phyloP scores from a whole-genome alignment of 768 basidiomycete genomes.

The Strobilomyces dryophilus region DNA sequence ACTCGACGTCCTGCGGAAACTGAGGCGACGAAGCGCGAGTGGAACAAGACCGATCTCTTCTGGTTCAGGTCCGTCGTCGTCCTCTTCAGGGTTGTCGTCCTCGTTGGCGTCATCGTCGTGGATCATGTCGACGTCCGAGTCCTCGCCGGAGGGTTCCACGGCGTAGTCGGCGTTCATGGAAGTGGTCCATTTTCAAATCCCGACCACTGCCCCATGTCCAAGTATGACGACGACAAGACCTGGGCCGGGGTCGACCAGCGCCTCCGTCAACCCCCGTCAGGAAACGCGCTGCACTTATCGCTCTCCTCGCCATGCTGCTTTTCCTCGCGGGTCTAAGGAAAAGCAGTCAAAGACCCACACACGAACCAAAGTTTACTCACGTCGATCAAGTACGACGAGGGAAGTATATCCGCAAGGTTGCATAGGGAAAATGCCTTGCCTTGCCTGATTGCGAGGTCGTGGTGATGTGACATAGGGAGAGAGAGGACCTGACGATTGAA shows the following conservation, averaged over 20 bases:
- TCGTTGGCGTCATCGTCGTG: constrained; percentile 24
- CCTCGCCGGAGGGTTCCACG: constrained; percentile 23
- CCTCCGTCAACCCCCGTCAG: constrained; percentile 38
- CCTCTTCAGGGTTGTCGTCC: constrained; percentile 32
- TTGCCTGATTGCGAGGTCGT: too few species aligned
- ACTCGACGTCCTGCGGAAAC: constrained; percentile 29
- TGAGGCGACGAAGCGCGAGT: neutral
- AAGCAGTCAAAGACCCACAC: too few species aligned
- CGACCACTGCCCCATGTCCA: constrained; percentile 7
- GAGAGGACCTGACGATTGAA: too few species aligned
- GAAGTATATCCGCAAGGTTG: too few species aligned
- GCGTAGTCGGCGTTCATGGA: constrained; percentile 4
- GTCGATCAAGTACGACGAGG: too few species aligned
- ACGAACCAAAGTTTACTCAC: too few species aligned
- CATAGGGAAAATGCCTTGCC: too few species aligned
- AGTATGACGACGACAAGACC: neutral
- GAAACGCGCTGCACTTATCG: constrained; percentile 44
- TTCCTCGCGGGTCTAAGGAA: too few species aligned
- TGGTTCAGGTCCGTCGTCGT: constrained; percentile 20
- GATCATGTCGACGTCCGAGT: constrained; percentile 35
- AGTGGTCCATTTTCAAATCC: constrained; percentile 18
- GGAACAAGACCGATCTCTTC: constrained; percentile 5
- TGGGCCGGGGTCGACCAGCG: constrained; percentile 6
- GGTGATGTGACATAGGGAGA: too few species aligned
- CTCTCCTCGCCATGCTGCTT: constrained; percentile 38